Conservation (phyloP, 805 yeast genomes). For the Komagataella populi region DNA sequence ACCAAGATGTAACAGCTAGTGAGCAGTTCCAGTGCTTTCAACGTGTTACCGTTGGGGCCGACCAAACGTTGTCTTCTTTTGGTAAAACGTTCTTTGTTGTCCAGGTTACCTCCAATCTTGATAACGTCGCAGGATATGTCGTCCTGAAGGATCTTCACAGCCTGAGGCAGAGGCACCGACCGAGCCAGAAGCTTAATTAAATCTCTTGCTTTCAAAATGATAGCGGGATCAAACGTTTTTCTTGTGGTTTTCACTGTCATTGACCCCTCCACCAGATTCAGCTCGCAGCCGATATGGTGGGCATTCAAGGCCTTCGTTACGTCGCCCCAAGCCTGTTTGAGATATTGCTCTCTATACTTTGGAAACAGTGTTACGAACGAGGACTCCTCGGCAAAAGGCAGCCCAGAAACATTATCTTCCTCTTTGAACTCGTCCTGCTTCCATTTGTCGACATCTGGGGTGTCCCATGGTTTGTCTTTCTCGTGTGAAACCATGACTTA, state of each 20-base stretch:
- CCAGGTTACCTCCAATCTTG: conserved; percentile 80
- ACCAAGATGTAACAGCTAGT: conserved; percentile 94
- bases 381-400: conserved; percentile 89
- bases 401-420: conserved; percentile 79
- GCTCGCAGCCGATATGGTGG: conserved; percentile 66
- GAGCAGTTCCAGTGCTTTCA: conserved; percentile 86
- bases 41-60: conserved; percentile 94
- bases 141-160: conserved; percentile 80
- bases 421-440: conserved; percentile 73
- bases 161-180: conserved; percentile 95
- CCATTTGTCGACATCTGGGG: conserved; percentile 93
- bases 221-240: conserved; percentile 91
- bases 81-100: conserved; percentile 86
- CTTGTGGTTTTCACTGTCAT: conserved; percentile 95
- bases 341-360: conserved; percentile 85
- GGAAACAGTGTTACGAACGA: conserved; percentile 93
- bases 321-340: conserved; percentile 87
- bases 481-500: conserved; percentile 38
- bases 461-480: conserved; percentile 96
- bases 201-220: conserved; percentile 88
- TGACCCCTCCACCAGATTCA: conserved; percentile 90
- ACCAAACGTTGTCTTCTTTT: conserved; percentile 93
- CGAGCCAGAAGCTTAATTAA: conserved; percentile 86
- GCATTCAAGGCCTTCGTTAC: conserved; percentile 69
- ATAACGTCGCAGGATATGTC: conserved; percentile 93